These are phyloP conservation scores for Beauveria brongniartii DNA, from an alignment of 2,329 filamentous ascomycete species.

Conservation along the genomic window DNA sequence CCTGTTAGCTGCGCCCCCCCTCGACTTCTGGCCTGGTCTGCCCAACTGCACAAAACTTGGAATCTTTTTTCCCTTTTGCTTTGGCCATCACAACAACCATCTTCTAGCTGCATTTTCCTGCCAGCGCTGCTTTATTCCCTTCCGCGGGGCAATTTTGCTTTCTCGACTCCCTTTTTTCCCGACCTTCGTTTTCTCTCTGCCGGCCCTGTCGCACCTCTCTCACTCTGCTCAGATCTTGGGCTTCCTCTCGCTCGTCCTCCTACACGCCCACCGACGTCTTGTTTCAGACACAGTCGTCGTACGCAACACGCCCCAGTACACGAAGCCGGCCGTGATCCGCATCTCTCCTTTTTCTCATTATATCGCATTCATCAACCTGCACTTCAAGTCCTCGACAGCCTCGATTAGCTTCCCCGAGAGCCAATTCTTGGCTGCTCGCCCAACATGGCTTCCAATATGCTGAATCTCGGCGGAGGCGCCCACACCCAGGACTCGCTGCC, in stretches of 20 bases:
- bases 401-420: constrained; percentile 14
- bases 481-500: constrained; percentile 83
- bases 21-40: background rate
- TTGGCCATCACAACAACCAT: background rate
- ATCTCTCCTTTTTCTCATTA: background rate
- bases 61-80: constrained; percentile 2
- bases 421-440: constrained; percentile 25
- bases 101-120: background rate
- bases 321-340: background rate
- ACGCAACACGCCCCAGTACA: constrained; percentile 5
- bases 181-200: background rate
- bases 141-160: constrained; percentile 6
- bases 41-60: background rate
- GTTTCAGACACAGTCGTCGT: constrained; percentile 7
- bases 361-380: background rate
- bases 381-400: background rate
- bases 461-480: constrained; percentile 47
- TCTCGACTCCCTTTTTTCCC: constrained; percentile 5
- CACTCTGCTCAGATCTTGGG: background rate
- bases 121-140: constrained; percentile 6
- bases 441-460: constrained; percentile 54
- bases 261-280: background rate
- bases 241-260: constrained; percentile 2
- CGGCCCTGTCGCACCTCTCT: constrained; percentile 2
- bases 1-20: background rate